Evolutionary conservation across 2,329 filamentous ascomycete genomes (phyloP).

Genomic region (Kalmusia sp.): DNA sequence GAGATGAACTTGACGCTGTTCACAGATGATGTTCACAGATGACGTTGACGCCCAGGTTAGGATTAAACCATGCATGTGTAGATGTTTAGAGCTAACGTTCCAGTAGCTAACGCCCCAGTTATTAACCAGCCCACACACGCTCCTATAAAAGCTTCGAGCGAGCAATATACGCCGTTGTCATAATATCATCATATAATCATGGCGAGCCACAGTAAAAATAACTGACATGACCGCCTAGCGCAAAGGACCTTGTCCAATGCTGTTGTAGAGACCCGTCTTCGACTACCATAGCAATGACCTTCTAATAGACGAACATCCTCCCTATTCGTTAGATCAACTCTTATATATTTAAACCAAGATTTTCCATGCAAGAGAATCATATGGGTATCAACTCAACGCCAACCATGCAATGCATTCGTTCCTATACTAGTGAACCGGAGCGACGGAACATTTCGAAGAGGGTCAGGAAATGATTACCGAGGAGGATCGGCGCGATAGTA

Average conservation of each 20-base stretch:
- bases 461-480: constrained; percentile 22
- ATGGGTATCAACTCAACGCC: constrained; percentile 45
- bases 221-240: not conserved
- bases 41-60: too few species aligned
- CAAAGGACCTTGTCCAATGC: too few species aligned
- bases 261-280: not conserved
- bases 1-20: too few species aligned
- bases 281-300: not conserved
- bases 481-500: constrained; percentile 35
- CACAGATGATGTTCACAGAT: too few species aligned
- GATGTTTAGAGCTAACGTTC: too few species aligned
- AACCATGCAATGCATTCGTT: constrained; percentile 40
- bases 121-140: too few species aligned
- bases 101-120: too few species aligned
- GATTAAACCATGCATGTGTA: too few species aligned
- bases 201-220: constrained; percentile 1
- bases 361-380: constrained; percentile 27
- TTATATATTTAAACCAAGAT: not conserved
- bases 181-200: constrained; percentile 3
- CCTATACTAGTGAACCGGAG: constrained; percentile 16
- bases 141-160: too few species aligned
- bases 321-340: not conserved
- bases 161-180: too few species aligned
- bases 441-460: constrained; percentile 15
- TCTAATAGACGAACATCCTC: too few species aligned